phyloP scores from a whole-genome alignment of 208 protist species.

The Acanthamoeba sp. region DNA sequence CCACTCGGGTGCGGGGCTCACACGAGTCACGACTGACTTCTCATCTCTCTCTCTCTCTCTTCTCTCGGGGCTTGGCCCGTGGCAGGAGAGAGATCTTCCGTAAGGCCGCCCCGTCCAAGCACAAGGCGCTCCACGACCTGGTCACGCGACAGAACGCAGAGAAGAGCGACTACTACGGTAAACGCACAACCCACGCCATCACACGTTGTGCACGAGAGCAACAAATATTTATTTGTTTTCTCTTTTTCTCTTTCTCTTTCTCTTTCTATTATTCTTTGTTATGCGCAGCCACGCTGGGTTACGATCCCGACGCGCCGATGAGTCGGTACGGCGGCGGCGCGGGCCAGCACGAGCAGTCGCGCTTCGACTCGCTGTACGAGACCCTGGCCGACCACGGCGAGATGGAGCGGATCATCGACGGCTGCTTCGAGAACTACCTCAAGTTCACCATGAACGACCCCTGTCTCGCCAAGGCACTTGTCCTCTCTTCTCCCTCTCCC shows the following conservation, averaged over 20 bases:
- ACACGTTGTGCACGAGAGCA: neutral
- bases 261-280: neutral
- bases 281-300: neutral
- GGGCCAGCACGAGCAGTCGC: neutral
- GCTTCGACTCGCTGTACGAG: conserved; percentile 50
- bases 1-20: too few relatives aligned
- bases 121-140: conserved; percentile 1
- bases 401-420: conserved; percentile 63
- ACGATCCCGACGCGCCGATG: conserved; percentile 21
- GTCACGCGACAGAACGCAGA: neutral
- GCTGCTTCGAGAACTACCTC: conserved; percentile 70
- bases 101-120: neutral
- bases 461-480: conserved; percentile 30
- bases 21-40: too few relatives aligned
- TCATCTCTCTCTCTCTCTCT: neutral
- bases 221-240: neutral
- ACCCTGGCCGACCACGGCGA: conserved; percentile 46
- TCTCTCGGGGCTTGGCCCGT: neutral
- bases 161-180: conserved; percentile 22
- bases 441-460: conserved; percentile 62
- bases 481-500: neutral
- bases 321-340: neutral
- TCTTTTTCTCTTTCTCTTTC: neutral
- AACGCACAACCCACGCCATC: neutral
- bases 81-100: conserved; percentile 33